Base-by-base conservation (phyloP, 2,329 filamentous ascomycete species). In the Trichoderma sp. region DNA sequence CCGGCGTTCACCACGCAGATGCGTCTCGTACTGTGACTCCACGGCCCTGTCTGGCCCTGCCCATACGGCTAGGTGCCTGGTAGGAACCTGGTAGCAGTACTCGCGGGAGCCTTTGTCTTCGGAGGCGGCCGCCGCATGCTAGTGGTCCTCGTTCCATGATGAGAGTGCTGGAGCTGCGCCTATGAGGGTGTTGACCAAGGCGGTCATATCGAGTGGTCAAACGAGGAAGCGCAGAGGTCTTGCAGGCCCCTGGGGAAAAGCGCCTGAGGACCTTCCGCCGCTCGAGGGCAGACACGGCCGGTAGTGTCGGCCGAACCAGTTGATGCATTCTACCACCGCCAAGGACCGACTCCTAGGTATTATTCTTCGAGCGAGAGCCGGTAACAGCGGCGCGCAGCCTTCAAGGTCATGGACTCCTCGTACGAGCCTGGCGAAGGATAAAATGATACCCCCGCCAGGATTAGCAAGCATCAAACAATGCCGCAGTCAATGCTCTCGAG, bases 1-100 rank as follows among this genome's bases (percentile, higher is more conserved):
- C 63, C 58, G 48, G 63, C 54, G 48, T 50, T 57, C 30, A 50
- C 48, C 63, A 51, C 58, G 51, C 63, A 66, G 62, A 66, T 43
- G 58, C 28, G 54, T 41, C 41, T 59, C 39, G 56, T 59, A 59
- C 56, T 41, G 56, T 48, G 60, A 50, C 56, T 21, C 56, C 56
- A 19, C 41, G 21, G 26, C 30, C 28, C 19, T 48, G 56, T n/a
- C 30, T 50, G 26, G 19, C 44, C 50, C 50, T 45, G 44, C 24
- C 21, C 10, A 21, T 28, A n/a, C 26, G 34, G 19, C 28, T 52
- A 6, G 48, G 50, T 30, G 19, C 17, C 30, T 34, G 30, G 30
- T 34, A 10, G 30, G 17, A 17, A 17, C 50, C 34, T 52, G 50
- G 50, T 52, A 52, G 28, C 28, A 52, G 50, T 52, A 44, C 43